Conservation (phyloP, 768 basidiomycete species). For the Psilocybe azurescens region DNA sequence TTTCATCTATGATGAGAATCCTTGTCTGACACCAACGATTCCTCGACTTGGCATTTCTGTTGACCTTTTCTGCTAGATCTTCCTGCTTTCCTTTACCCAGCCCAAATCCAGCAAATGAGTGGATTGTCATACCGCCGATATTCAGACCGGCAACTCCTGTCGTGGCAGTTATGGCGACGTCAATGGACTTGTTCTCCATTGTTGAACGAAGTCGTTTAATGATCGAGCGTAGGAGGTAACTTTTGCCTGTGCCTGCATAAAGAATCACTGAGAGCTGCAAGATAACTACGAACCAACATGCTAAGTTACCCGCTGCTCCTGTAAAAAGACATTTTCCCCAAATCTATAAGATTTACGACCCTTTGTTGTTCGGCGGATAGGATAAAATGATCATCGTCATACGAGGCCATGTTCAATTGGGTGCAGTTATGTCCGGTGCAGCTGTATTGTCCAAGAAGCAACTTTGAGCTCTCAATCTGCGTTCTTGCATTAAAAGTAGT, state of each 20-base stretch:
- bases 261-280: background rate
- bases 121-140: slow-evolving; percentile 72
- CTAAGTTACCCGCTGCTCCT: slow-evolving; percentile 63
- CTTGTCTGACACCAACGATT: slow-evolving; percentile 55
- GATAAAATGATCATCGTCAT: slow-evolving; percentile 6
- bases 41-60: slow-evolving; percentile 19
- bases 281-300: background rate
- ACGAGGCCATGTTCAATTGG: background rate
- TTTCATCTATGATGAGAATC: slow-evolving; percentile 76
- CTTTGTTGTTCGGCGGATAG: slow-evolving; percentile 45
- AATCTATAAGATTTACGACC: slow-evolving; percentile 51
- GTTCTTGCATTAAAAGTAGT: no score
- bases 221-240: slow-evolving; percentile 68
- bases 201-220: slow-evolving; percentile 45
- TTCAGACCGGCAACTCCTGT: slow-evolving; percentile 72
- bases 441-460: no score
- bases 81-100: slow-evolving; percentile 56
- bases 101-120: slow-evolving; percentile 70
- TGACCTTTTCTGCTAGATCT: slow-evolving; percentile 42
- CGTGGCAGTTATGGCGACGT: slow-evolving; percentile 67
- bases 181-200: slow-evolving; percentile 6
- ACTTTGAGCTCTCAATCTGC: no score
- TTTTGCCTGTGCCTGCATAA: slow-evolving; percentile 68
- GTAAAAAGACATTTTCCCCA: slow-evolving; percentile 74
- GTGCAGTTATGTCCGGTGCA: no score